phyloP scores from a whole-genome alignment of 129 eudicot genomes.

The Ambrosia artemisiifolia region DNA sequence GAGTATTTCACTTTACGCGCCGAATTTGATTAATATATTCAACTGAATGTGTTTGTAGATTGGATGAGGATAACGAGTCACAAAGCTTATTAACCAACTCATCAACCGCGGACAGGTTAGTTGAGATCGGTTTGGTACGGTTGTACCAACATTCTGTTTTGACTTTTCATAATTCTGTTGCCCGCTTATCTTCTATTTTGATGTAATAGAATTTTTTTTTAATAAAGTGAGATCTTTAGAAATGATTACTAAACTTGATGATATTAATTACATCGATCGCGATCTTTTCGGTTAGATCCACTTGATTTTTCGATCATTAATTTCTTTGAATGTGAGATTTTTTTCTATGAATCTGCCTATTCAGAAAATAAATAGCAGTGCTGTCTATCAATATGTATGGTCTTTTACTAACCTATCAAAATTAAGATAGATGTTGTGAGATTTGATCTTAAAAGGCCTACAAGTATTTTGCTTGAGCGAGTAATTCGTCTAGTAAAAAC shows the following conservation, averaged over 20 bases:
- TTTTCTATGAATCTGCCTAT: no score
- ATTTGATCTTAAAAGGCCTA: background rate
- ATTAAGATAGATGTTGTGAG: background rate
- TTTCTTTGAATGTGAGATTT: conserved; percentile 22
- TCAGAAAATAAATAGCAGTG: no score
- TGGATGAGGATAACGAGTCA: conserved; percentile 38
- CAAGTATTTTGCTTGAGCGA: no score
- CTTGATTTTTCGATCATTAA: conserved; percentile 14
- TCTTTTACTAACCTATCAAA: background rate
- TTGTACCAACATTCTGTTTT: conserved; percentile 3
- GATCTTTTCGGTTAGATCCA: conserved; percentile 19
- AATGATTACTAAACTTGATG: background rate
- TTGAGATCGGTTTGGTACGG: conserved; percentile 10
- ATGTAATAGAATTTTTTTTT: no score
- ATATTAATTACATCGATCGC: conserved; percentile 10
- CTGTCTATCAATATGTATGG: no score
- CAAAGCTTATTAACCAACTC: conserved; percentile 51
- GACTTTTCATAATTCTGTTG: background rate
- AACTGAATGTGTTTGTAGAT: conserved; percentile 32
- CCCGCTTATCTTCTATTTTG: no score
- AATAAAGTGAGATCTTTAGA: background rate
- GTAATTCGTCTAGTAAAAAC: no score
- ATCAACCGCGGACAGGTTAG: conserved; percentile 66
- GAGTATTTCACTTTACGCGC: background rate
- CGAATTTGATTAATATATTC: conserved; percentile 11